Evolutionary conservation across 1,139 yeast genomes (phyloP).

Genomic region (Suhomyces taliae): DNA sequence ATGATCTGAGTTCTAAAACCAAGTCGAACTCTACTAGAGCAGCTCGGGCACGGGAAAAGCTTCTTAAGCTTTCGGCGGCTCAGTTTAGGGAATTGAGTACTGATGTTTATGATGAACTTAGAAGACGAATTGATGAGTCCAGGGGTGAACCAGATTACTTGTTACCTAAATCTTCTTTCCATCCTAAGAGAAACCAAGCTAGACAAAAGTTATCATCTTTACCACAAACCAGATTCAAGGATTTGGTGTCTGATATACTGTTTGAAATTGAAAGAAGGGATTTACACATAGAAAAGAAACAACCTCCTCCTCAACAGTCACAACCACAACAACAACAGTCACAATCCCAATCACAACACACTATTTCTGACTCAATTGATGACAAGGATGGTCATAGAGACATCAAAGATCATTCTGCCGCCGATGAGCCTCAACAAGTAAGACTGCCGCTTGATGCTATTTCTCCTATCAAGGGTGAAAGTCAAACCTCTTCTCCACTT

Average conservation of each 20-base stretch:
- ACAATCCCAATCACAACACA: background rate
- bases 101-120: conserved; percentile 89
- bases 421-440: background rate
- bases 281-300: conserved; percentile 34
- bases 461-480: background rate
- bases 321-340: conserved; percentile 4
- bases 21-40: conserved; percentile 58
- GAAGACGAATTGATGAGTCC: conserved; percentile 63
- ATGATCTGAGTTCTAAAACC: conserved; percentile 43
- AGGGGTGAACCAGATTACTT: conserved; percentile 62
- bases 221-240: conserved; percentile 81
- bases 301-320: conserved; percentile 6
- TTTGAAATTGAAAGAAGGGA: conserved; percentile 83
- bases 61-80: conserved; percentile 73
- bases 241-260: conserved; percentile 84
- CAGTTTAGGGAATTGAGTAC: conserved; percentile 89
- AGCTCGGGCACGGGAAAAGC: conserved; percentile 79
- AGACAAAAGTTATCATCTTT: conserved; percentile 86
- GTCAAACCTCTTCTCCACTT: conserved; percentile 2
- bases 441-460: background rate
- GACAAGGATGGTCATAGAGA: background rate
- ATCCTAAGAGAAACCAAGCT: conserved; percentile 94
- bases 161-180: conserved; percentile 72
- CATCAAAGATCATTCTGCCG: background rate
- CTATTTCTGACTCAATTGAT: background rate